These are phyloP conservation scores for Plasmodium falciparum DNA, from an alignment of 169 alveolate species.

Conservation along the genomic window DNA sequence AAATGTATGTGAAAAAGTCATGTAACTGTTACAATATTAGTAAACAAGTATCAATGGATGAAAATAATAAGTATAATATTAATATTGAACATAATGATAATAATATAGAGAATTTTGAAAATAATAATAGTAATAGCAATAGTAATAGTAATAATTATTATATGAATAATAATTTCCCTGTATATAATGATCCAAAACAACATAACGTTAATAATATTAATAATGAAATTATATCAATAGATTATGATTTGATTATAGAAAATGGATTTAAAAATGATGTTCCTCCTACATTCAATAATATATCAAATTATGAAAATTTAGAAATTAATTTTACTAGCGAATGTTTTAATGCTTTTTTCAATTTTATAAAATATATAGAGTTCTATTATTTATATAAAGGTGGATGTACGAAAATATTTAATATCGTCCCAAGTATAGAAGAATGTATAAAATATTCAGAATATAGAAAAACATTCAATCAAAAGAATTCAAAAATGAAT, in stretches of 20 bases:
- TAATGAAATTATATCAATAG: constrained; percentile 7
- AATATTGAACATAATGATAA: background rate
- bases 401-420: constrained; percentile 57
- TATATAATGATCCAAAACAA: background rate
- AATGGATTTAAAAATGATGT: constrained; percentile 37
- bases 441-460: constrained; percentile 66
- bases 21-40: constrained; percentile 23
- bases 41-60: background rate
- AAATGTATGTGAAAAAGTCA: constrained; percentile 2
- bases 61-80: background rate
- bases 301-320: constrained; percentile 21
- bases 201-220: background rate
- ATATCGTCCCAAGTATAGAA: constrained; percentile 49
- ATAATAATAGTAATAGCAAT: background rate
- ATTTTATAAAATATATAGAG: constrained; percentile 55
- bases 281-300: constrained; percentile 56
- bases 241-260: constrained; percentile 55
- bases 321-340: constrained; percentile 31
- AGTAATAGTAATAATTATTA: constrained; percentile 11
- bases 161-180: background rate
- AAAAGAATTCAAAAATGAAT: constrained; percentile 26
- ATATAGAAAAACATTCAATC: constrained; percentile 29
- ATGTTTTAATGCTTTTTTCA: constrained; percentile 42
- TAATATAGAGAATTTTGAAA: background rate
- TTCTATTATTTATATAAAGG: constrained; percentile 55